These are phyloP conservation scores for Neurospora sp. DNA, from an alignment of 495 filamentous ascomycete species.

Conservation along the genomic window DNA sequence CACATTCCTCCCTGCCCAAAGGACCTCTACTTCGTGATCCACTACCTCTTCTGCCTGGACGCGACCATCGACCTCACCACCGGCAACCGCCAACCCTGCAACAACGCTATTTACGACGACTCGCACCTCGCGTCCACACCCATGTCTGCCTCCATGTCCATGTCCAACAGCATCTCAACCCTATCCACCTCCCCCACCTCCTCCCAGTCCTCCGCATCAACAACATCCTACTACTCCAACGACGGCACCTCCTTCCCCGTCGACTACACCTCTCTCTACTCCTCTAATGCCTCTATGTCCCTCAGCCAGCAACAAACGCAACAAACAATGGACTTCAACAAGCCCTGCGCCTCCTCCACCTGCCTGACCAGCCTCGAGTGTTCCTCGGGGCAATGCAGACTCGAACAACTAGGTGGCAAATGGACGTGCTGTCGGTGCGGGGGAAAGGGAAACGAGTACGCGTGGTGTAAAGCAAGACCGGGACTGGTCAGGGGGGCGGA, in stretches of 20 bases:
- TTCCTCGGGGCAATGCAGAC: constrained; percentile 31
- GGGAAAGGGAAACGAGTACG: constrained; percentile 30
- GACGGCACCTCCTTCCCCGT: not conserved
- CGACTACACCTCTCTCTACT: not conserved
- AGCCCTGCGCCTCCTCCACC: constrained; percentile 33
- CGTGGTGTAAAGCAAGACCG: not conserved
- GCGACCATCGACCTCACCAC: constrained; percentile 14
- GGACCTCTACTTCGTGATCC: constrained; percentile 28
- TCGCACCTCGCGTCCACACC: not conserved
- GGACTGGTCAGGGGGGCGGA: constrained; percentile 24
- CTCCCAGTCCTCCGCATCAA: not conserved
- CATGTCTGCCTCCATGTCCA: not conserved
- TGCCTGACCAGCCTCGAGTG: constrained; percentile 35
- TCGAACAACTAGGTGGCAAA: constrained; percentile 29
- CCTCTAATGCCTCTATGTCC: not conserved
- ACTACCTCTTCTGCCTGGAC: constrained; percentile 30
- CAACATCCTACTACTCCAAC: not conserved
- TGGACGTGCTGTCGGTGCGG: constrained; percentile 37
- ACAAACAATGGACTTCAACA: constrained; percentile 21
- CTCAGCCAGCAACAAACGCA: not conserved
- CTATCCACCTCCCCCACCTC: not conserved
- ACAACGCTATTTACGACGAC: constrained; percentile 16
- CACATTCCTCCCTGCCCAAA: constrained; percentile 29
- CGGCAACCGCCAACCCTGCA: constrained; percentile 11
- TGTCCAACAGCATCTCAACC: not conserved